Base-by-base conservation (phyloP, 495 filamentous ascomycete genomes). In the Apodospora peruviana region DNA sequence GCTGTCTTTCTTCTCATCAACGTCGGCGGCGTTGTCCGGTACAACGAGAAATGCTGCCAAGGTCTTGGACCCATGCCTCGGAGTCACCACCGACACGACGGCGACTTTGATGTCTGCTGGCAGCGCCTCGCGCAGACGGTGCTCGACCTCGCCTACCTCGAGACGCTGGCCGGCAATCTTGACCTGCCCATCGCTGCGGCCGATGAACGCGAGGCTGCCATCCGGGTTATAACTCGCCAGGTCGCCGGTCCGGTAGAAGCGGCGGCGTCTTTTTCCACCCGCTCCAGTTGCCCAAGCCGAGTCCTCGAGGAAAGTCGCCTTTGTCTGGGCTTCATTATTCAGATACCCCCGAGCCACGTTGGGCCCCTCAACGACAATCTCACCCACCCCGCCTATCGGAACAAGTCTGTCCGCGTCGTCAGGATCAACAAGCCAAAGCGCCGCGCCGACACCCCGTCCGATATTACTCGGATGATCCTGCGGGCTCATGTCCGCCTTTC, bases 281-380 rank as follows among this genome's bases (percentile, higher is more conserved):
- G 2, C 46, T 35, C 9, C 38, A n/a, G n/a, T n/a, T 40, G 16
- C 51, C 41, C 27, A 32, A 7, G 24, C 52, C 56, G 5, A 40
- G 11, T 32, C 14, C 27, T 32, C 27, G 27, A 32, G 7, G 43
- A 85, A 85, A 10, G 64, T 60, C 47, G 76, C 69, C 5, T 58
- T 52, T 0, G 79, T 85, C 25, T 82, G 60, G 42, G 84, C 79
- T 2, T 77, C 73, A 3, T 81, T 70, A 44, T 88, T 88, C 29
- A 88, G 72, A 50, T 93, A 93, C 1, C 87, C 88, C 48, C 81
- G 23, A 0, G 48, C 60, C 1, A 77, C 39, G 1, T 61, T 42
- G 0, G 72, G 65, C 0, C 89, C 89, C 22, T 83, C 83, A 16
- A 91, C 76, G 53, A 84, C 84, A 5, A 95, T 75, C 59, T 95